Evolutionary conservation across 306 rosid genomes (phyloP), one percentile per base, ranked within the genome.

Genomic region (Ceratonia siliqua): DNA sequence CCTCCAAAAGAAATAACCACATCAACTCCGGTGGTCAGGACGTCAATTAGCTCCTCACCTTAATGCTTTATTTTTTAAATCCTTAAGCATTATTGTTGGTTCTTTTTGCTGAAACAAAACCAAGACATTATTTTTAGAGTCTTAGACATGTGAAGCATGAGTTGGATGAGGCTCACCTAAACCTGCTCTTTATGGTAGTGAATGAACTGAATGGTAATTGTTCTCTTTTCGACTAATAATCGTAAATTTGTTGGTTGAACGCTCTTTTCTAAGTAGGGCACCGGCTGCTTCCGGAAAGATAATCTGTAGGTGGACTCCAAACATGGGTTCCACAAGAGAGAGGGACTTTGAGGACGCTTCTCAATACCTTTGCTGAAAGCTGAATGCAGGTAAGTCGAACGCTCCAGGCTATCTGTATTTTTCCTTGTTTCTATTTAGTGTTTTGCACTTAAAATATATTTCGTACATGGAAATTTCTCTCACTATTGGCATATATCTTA

Each of bases 241-340:
- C 28, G 27, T 62, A 58, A 62, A 48, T 3, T 28, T 27, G 76
- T 33, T 48, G 70, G 81, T 82, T 69, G 80, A 28, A 76, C 24
- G 20, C 70, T 78, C 75, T 54, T 25, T 62, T 78, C 78, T 62
- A 36, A 45, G 77, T 78, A 73, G 80, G 77, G 64, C 43, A 68
- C 33, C 74, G 22, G 24, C 76, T 49, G 61, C 73, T 32, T 18
- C 59, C 0, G 6, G 21, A 58, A 77, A 41, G 63, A 68, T 55
- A 25, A 70, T 52, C 64, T 67, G 48, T 46, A 36, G 50, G 52
- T 75, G 73, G 67, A 64, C 41, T 42, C 42, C n/a, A 59, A 32
- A 52, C 14, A 27, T 59, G 43, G 79, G 30, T 65, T 49, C 69
- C 63, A 57, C 55, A 25, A 15, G 25, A 54, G 41, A 70, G 68